These are phyloP conservation scores for Artemisia princeps DNA, from an alignment of 140 eudicot genomes.

Conservation along the genomic window DNA sequence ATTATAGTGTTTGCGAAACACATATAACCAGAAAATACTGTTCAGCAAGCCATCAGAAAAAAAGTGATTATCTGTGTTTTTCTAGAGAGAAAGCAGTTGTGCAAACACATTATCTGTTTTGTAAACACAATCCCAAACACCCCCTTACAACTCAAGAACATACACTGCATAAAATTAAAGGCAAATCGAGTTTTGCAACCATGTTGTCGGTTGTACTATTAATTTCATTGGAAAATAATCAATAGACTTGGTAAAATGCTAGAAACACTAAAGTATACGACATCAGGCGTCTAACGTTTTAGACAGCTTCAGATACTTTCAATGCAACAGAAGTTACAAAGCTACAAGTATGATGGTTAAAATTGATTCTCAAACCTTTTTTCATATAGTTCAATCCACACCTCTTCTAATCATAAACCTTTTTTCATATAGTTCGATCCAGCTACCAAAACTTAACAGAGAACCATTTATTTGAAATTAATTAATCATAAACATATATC, in stretches of 20 bases:
- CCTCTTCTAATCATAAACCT: no score
- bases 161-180: not conserved
- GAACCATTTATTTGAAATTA: no score
- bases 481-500: not conserved
- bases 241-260: slow-evolving; percentile 1
- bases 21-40: no score
- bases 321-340: slow-evolving; percentile 4
- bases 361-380: not conserved
- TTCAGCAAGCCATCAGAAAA: no score
- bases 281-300: not conserved
- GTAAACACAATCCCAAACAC: no score
- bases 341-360: not conserved
- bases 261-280: slow-evolving; percentile 10
- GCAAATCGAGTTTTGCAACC: not conserved
- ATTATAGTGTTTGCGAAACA: no score
- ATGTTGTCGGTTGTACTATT: not conserved
- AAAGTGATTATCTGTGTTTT: no score
- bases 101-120: no score
- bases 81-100: no score
- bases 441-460: not conserved
- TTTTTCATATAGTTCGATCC: no score
- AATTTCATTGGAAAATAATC: not conserved
- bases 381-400: no score
- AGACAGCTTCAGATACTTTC: slow-evolving; percentile 2
- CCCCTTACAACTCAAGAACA: not conserved